phyloP scores from a whole-genome alignment of 495 filamentous ascomycete genomes.

The Schizothecium vesticola region DNA sequence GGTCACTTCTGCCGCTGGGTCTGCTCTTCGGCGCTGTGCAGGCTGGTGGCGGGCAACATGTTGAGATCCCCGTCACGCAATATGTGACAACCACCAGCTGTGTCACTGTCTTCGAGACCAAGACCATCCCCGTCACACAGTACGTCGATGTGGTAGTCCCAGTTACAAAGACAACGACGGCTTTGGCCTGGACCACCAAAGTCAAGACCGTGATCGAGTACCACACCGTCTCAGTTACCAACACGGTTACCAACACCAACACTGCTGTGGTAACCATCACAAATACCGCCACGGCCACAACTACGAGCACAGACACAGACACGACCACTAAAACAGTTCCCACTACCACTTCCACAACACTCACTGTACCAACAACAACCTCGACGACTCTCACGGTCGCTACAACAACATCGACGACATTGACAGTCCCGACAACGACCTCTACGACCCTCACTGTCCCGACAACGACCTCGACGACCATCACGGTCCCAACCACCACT shows the following conservation, averaged over 20 bases:
- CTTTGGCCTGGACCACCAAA: conserved; percentile 6
- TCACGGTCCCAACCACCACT: conserved; percentile 6
- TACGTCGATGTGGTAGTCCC: conserved; percentile 3
- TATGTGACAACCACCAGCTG: neutral
- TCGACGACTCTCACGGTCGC: conserved; percentile 6
- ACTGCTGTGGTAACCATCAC: conserved; percentile 9
- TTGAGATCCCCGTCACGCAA: neutral
- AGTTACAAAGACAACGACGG: conserved; percentile 5
- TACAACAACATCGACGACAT: conserved; percentile 2
- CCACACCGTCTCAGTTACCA: conserved; percentile 3
- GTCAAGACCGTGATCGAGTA: conserved; percentile 8
- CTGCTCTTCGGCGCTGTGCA: conserved; percentile 1
- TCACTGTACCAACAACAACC: conserved; percentile 4
- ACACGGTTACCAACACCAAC: neutral
- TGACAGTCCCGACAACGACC: neutral
- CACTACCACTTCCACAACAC: conserved; percentile 2
- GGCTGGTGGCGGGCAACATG: neutral
- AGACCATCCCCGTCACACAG: conserved; percentile 7
- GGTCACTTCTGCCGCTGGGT: neutral
- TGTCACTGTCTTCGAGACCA: neutral
- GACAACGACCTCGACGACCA: conserved; percentile 6
- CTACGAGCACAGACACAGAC: conserved; percentile 11
- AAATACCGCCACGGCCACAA: conserved; percentile 9
- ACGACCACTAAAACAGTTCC: conserved; percentile 3
- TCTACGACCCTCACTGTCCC: conserved; percentile 6